Base-by-base conservation (phyloP, 306 rosid genomes). In the Gastrolobium villosum region DNA sequence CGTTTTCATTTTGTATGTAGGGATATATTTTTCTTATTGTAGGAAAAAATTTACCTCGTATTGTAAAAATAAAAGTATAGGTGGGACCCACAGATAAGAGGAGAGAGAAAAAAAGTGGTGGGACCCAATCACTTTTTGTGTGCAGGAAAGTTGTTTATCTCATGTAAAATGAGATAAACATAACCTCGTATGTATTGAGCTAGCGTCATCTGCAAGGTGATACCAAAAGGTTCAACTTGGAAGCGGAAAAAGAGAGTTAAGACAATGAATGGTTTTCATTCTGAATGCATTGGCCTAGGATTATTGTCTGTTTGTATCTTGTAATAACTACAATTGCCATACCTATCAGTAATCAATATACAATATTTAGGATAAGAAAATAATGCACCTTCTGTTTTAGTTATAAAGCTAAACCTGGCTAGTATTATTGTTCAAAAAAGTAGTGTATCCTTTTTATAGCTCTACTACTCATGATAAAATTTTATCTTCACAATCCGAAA, bases 401-500 rank as follows among this genome's bases (percentile, higher is more conserved):
- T 20, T 41, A 5, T 6, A 5, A 30, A 43, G 37, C 31, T 32
- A 30, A 44, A 46, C 59, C 31, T 45, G 3, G 39, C 14, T 14
- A 11, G 45, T 15, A 41, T 31, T 32, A 7, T 44, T 44, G 56
- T 40, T 65, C 50, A 14, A 15, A 3, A 3, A 40, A 65, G 34
- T 20, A 20, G 10, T 35, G 68, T 36, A 34, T 61, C 8, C 40
- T 11, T 31, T 3, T 63, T 13, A 5, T 13, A 10, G 3, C 35
- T 59, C 28, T 34, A 13, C 32, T 1, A 46, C 26, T 20, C 26
- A 20, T 20, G 1, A 54, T 34, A 14, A 55, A 44, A 3, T 45
- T 54, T 55, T 69, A 53, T 11, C 61, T 36, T 46, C 54, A 46
- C 40, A 55, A 7, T 56, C 56, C 11, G 69, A 35, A 67, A 20